Evolutionary conservation across 768 basidiomycete species (phyloP), one percentile per base, ranked within the genome.

Genomic region (Collybia mongolica): DNA sequence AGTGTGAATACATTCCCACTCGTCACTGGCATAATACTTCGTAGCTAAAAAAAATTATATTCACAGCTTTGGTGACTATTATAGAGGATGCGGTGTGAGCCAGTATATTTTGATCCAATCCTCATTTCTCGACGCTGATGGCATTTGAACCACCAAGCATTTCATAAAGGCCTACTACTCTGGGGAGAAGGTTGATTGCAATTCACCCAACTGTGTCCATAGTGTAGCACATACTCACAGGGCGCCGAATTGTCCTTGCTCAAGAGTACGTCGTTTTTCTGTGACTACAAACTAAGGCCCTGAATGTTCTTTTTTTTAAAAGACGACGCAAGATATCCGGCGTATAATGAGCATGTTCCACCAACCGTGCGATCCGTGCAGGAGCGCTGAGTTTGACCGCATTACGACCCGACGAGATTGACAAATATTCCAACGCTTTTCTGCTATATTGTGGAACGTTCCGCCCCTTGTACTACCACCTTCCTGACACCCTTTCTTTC

Each of bases 331-430:
- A 43, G 83, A 86, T 57, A 61, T 80, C 35, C 74, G 79, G 47
- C 73, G 76, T 36, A 81, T 88, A 35, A 68, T 76, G 51, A 89
- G 81, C 63, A 71, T 87, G 64, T 84, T 88, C 57, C 84, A 85
- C 57, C 75, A 76, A 50, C 71, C 77, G 49, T 88, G 86, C 67
- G 85, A 84, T 4, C 54, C 42, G 1, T 87, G 86, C 69, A 73
- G 70, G 54, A 61, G 52, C 14, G 66, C 68, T 26, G 71, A 71
- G 54, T 63, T 68, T 42, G 67, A 60, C 47, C 69, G 56, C 19
- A 39, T 57, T 22, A 32, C 32, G 32, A 54, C 54, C 20, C 32
- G 52, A 37, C 54, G 56, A 32, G 18, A 52, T 17, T 56, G 45
- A 42, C 23, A 29, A 35, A 39, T 38, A 8, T 20, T 5, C 38